Evolutionary conservation across 2,329 filamentous ascomycete genomes (phyloP).

Genomic region (Cladophialophora immunda): DNA sequence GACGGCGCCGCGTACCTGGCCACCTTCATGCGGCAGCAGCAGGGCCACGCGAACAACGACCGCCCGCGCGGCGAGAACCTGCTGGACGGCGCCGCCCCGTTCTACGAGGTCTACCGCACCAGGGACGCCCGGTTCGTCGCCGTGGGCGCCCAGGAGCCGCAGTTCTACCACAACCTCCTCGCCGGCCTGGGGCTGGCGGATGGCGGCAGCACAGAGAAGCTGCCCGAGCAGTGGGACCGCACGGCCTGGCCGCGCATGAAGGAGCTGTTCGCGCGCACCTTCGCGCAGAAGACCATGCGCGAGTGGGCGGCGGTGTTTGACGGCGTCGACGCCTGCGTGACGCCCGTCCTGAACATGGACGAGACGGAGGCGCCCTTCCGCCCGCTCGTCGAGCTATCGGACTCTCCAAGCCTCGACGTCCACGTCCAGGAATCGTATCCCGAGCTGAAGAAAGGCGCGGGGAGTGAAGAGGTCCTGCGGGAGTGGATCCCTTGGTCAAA

Average conservation of each 20-base stretch:
- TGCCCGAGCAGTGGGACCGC: slow-evolving; percentile 63
- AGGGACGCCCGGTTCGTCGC: slow-evolving; percentile 79
- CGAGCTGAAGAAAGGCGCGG: slow-evolving; percentile 29
- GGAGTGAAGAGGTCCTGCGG: slow-evolving; percentile 20
- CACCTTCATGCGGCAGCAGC: slow-evolving; percentile 75
- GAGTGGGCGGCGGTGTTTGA: slow-evolving; percentile 90
- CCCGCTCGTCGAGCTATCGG: slow-evolving; percentile 61
- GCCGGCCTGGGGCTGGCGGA: slow-evolving; percentile 67
- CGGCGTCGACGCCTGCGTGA: slow-evolving; percentile 88
- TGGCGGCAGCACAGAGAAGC: slow-evolving; percentile 36
- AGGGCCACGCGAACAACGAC: slow-evolving; percentile 70
- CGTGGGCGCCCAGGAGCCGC: slow-evolving; percentile 85
- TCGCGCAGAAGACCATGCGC: slow-evolving; percentile 72
- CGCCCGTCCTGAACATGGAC: slow-evolving; percentile 78
- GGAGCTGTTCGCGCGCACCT: slow-evolving; percentile 66
- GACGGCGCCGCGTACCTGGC: slow-evolving; percentile 83
- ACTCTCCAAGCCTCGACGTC: slow-evolving; percentile 74
- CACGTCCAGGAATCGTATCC: slow-evolving; percentile 26
- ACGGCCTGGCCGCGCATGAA: slow-evolving; percentile 73
- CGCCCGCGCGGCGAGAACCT: slow-evolving; percentile 76
- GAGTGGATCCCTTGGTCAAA: slow-evolving; percentile 24
- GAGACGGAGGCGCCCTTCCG: slow-evolving; percentile 70
- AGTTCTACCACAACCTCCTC: slow-evolving; percentile 77
- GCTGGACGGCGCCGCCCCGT: slow-evolving; percentile 85
- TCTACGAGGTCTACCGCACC: slow-evolving; percentile 88